phyloP scores from a whole-genome alignment of 1,139 yeast species.

The Yamadazyma dushanensis region DNA sequence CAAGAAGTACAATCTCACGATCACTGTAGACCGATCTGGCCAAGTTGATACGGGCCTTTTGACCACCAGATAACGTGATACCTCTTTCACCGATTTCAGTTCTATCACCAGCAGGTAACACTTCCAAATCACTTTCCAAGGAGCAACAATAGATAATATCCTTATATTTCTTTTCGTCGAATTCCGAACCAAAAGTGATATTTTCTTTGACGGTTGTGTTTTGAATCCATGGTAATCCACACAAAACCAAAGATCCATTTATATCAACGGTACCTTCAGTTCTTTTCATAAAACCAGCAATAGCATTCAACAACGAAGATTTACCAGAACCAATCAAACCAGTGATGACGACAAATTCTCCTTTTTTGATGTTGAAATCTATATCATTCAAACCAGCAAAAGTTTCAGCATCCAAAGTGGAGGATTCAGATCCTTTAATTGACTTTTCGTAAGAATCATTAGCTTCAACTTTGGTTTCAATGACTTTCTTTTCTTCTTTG shows the following conservation, averaged over 20 bases:
- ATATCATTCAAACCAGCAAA: constrained; percentile 41
- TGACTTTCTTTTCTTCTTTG: constrained; percentile 5
- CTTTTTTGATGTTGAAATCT: constrained; percentile 44
- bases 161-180: constrained; percentile 28
- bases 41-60: constrained; percentile 47
- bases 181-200: constrained; percentile 33
- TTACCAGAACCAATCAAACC: constrained; percentile 78
- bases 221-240: constrained; percentile 56
- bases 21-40: constrained; percentile 47
- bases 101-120: constrained; percentile 43
- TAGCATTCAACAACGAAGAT: constrained; percentile 54
- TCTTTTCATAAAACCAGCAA: constrained; percentile 58
- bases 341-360: constrained; percentile 67
- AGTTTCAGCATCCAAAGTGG: constrained; percentile 7
- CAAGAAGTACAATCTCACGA: constrained; percentile 41
- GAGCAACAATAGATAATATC: constrained; percentile 37
- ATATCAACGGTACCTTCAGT: constrained; percentile 38
- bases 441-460: neutral
- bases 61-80: constrained; percentile 50
- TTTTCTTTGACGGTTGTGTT: constrained; percentile 43
- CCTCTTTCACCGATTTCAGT: constrained; percentile 54
- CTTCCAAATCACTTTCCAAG: constrained; percentile 37
- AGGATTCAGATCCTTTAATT: constrained; percentile 4
- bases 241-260: constrained; percentile 42
- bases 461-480: neutral